These are phyloP conservation scores for Penicillium waksmanii DNA, from an alignment of 495 filamentous ascomycete species.

Conservation along the genomic window DNA sequence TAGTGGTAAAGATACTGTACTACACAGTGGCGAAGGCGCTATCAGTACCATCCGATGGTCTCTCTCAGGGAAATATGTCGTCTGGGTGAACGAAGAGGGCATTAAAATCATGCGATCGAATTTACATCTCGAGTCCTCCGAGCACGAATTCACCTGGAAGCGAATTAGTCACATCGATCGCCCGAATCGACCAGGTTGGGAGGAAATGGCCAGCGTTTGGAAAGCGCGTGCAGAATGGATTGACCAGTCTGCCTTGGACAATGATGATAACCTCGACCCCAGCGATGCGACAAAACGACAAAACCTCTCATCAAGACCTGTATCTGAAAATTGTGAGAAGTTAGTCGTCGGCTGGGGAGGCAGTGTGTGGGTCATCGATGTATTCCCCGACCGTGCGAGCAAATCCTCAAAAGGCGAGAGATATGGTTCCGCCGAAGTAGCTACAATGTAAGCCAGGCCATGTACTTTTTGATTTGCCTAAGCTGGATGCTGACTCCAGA, in stretches of 20 bases:
- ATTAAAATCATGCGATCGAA: slow-evolving; percentile 97
- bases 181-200: slow-evolving; percentile 78
- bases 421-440: slow-evolving; percentile 81
- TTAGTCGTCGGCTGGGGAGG: slow-evolving; percentile 93
- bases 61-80: slow-evolving; percentile 83
- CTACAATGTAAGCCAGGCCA: slow-evolving; percentile 73
- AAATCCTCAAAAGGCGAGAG: slow-evolving; percentile 72
- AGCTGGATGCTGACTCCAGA: neutral
- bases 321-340: slow-evolving; percentile 64
- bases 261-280: slow-evolving; percentile 55
- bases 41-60: slow-evolving; percentile 95
- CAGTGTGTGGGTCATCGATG: slow-evolving; percentile 92
- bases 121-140: slow-evolving; percentile 73
- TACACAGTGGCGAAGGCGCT: slow-evolving; percentile 90
- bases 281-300: slow-evolving; percentile 37
- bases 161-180: slow-evolving; percentile 90
- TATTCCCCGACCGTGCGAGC: slow-evolving; percentile 76
- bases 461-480: neutral
- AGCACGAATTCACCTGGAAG: slow-evolving; percentile 88
- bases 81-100: slow-evolving; percentile 93
- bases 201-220: slow-evolving; percentile 94
- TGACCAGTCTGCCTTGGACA: slow-evolving; percentile 74
- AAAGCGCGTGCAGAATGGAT: slow-evolving; percentile 92
- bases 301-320: slow-evolving; percentile 18
- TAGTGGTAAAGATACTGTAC: slow-evolving; percentile 80